Evolutionary conservation across 257 asterid species (phyloP), one percentile per base, ranked within the genome.

Genomic region (Forsythia suspensa): DNA sequence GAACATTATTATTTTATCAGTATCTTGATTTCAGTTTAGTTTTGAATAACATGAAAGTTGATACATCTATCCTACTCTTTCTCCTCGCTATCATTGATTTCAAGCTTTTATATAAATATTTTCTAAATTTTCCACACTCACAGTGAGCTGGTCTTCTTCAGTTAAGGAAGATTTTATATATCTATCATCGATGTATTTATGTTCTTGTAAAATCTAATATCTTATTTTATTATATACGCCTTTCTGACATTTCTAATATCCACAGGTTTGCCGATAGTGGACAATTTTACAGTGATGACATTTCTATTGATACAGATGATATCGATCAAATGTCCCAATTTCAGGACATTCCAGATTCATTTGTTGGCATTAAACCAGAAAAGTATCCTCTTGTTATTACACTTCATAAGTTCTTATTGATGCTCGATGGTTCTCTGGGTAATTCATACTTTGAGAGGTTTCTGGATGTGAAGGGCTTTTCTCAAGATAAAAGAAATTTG

Each of bases 341-440:
- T 39, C 85, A 80, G 76, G 93, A 87, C 67, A 82, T 92, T 20
- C 97, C 95, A 0, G 89, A 90, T 85, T 76, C 95, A 8, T 85
- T 92, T 83, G 40, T 82, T 55, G 86, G 84, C 75, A 86, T 90
- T 72, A 79, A 84, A 9, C 76, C 80, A 5, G 80, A 82, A 48
- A 84, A 86, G 74, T 90, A 86, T 80, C 97, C 95, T 38, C 91
- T 92, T 4, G 89, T 92, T 12, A 82, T 92, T 65, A 92, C 97
- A 15, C 90, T 92, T 55, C 90, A 84, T 12, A 90, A 92, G 80
- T 90, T 92, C 73, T 46, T 92, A 65, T 84, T 92, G 94, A 92
- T 90, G 97, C 90, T 92, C 4, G 97, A 92, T 36, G 95, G 94
- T 41, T 84, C 93, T 38, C 55, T 90, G 11, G 87, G 88, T 11